Evolutionary conservation across 2,329 filamentous ascomycete species (phyloP).

Genomic region (Leptographium galeiforme): DNA sequence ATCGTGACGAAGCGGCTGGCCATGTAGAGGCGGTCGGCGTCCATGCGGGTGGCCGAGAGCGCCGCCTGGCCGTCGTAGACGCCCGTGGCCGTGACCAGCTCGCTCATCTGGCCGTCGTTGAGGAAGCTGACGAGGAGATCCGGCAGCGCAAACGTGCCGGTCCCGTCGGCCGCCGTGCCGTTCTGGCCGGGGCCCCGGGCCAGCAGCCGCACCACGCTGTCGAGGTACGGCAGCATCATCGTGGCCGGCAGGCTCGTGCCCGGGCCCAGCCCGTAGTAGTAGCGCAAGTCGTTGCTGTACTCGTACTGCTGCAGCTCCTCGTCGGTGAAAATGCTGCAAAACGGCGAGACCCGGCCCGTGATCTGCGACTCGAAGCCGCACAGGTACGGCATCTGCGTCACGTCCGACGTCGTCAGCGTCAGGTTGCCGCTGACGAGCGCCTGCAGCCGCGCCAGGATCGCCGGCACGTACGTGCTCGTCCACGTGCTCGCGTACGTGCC

Average conservation of each 20-base stretch:
- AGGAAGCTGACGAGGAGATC: constrained; percentile 47
- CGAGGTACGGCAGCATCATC: constrained; percentile 49
- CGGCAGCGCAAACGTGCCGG: constrained; percentile 31
- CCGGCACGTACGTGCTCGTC: constrained; percentile 19
- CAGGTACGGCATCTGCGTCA: constrained; percentile 43
- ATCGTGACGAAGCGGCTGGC: constrained; percentile 45
- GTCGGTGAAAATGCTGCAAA: constrained; percentile 48
- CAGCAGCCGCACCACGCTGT: constrained; percentile 38
- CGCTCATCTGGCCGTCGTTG: constrained; percentile 53
- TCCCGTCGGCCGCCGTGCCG: constrained; percentile 31
- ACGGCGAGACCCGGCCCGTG: constrained; percentile 44
- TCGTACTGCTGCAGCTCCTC: constrained; percentile 51
- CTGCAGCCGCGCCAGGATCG: constrained; percentile 40
- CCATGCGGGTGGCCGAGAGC: constrained; percentile 32
- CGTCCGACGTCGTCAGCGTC: constrained; percentile 31
- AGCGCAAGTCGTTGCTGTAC: constrained; percentile 54
- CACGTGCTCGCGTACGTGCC: constrained; percentile 25
- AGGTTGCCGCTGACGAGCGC: constrained; percentile 38
- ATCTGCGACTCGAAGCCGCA: constrained; percentile 61
- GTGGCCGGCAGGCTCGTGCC: constrained; percentile 38
- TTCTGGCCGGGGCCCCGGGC: constrained; percentile 33
- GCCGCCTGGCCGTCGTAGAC: constrained; percentile 43
- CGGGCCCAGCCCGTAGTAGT: constrained; percentile 52
- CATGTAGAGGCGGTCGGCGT: constrained; percentile 36
- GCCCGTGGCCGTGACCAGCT: constrained; percentile 45